Evolutionary conservation across 1,284 basidiomycete species (phyloP).

Genomic region (Xerocomus minutiporus): DNA sequence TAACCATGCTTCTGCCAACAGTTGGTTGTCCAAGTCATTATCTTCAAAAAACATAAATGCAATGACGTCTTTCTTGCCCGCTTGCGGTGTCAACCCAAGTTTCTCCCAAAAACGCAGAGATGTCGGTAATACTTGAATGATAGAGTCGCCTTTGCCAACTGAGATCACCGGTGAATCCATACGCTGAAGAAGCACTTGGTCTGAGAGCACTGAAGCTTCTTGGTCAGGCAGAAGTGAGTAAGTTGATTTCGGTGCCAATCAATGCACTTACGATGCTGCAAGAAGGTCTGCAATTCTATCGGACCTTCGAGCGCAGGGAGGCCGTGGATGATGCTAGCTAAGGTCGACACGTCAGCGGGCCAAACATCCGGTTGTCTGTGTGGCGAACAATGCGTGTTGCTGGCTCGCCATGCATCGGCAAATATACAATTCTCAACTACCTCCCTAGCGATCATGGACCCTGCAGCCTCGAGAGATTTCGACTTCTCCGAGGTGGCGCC

Average conservation of each 20-base stretch:
- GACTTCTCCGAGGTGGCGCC: slow-evolving; percentile 58
- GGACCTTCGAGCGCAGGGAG: slow-evolving; percentile 28
- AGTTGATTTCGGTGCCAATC: neutral
- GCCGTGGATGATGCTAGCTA: slow-evolving; percentile 34
- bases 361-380: slow-evolving; percentile 40
- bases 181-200: slow-evolving; percentile 29
- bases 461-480: slow-evolving; percentile 62
- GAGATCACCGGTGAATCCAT: slow-evolving; percentile 56
- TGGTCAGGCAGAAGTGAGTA: slow-evolving; percentile 2
- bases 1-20: slow-evolving; percentile 56
- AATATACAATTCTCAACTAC: slow-evolving; percentile 65
- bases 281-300: slow-evolving; percentile 33
- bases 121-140: slow-evolving; percentile 61
- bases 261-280: slow-evolving; percentile 37
- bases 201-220: slow-evolving; percentile 4
- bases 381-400: slow-evolving; percentile 29
- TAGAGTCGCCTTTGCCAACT: slow-evolving; percentile 56
- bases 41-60: slow-evolving; percentile 69
- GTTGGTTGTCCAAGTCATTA: slow-evolving; percentile 41
- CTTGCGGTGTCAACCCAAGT: slow-evolving; percentile 64
- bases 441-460: slow-evolving; percentile 55
- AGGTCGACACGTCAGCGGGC: slow-evolving; percentile 49
- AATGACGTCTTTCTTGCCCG: slow-evolving; percentile 64
- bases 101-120: slow-evolving; percentile 80
- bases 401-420: slow-evolving; percentile 60